Base-by-base conservation (phyloP, 371 early-diverging fungal species). In the Parasitella parasitica region DNA sequence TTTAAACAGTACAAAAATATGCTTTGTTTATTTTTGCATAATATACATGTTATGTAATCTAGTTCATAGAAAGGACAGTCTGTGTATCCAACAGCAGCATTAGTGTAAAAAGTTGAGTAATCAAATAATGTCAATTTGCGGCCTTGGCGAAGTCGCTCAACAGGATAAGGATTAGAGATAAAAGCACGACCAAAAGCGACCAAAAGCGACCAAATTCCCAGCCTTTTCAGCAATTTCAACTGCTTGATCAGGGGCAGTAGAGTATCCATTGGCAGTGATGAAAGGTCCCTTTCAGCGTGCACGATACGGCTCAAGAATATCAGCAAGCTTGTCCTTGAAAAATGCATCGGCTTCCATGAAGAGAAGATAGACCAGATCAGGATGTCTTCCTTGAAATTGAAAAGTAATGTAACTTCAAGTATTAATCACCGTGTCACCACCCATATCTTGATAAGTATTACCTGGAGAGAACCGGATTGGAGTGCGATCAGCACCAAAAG, bases 111-210 rank as follows among this genome's bases (percentile, higher is more conserved):
- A 2, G 67, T 67, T 6, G 13, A 24, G 24, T 63, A 59, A n/a
- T 67, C 32, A 20, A 63, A 66, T 9, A 22, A 34, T 38, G 59
- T 71, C 2, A 67, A 49, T 22, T 56, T 20, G 2, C 43, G 41
- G 3, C n/a, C 37, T 5, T 56, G 48, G 18, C 13, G 9, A 36
- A 77, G 54, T 11, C 77, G 63, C 26, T 63, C 27, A 3, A 55
- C 61, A 54, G 71, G 60, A 59, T 77, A 74, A 24, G 74, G 77
- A 13, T 77, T 77, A 32, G 77, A 62, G 49, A 77, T 70, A 24
- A 67, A 77, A 4, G 66, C 24, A 12, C 71, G 59, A 12, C 64
- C 68, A 54, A 64, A 71, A 8, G 8, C 71, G 59, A 12, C 64
- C 68, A 54, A 64, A 71, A 8, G 72, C 77, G 27, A 73, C 54